Evolutionary conservation across 116 monocot species (phyloP), one percentile per base, ranked within the genome.

Genomic region (Thalassia testudinum): DNA sequence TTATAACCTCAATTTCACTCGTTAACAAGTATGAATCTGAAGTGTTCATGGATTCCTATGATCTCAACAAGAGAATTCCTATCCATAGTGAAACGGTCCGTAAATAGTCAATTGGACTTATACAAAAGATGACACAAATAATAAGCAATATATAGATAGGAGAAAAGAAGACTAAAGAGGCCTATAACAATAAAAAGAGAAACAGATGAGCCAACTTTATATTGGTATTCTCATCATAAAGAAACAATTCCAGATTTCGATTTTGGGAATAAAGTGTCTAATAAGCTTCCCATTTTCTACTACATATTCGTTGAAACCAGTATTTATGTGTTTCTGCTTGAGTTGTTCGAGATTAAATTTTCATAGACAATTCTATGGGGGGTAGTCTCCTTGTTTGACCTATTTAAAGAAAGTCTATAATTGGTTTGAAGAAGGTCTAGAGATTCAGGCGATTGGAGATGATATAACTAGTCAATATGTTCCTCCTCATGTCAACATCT

Each of bases 341-440:
- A 50, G 50, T 21, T 19, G 14, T 50, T 21, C 21, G 24, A 50
- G 50, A 50, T 50, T 7, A 50, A 22, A 50, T 21, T 50, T 24
- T 50, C 50, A 22, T 50, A 50, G 12, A 23, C 24, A 19, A 21
- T 50, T 50, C 12, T 50, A 5, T 21, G 24, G 22, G 50, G 50
- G 50, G 24, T 2, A 50, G 50, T 50, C 24, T 24, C 24, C 50
- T 50, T 50, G 23, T 50, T 50, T 50, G 3, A 50, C 62, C 52
- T 37, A 50, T 61, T 49, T 50, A 17, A 50, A 42, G 51, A 52
- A 62, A 62, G 40, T 62, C 16, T 52, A 62, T 62, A 51, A 62
- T 52, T 52, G 52, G 51, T 52, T 62, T 40, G 52, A 52, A 24
- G 25, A 62, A 62, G 24, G 12, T 62, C 62, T 62, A 22, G 52